Percentiles rank a stretch among this genome's conserved stretches.
Conservation (phyloP, 2,329 filamentous ascomycete species). For the Neofusicoccum cordaticola region DNA sequence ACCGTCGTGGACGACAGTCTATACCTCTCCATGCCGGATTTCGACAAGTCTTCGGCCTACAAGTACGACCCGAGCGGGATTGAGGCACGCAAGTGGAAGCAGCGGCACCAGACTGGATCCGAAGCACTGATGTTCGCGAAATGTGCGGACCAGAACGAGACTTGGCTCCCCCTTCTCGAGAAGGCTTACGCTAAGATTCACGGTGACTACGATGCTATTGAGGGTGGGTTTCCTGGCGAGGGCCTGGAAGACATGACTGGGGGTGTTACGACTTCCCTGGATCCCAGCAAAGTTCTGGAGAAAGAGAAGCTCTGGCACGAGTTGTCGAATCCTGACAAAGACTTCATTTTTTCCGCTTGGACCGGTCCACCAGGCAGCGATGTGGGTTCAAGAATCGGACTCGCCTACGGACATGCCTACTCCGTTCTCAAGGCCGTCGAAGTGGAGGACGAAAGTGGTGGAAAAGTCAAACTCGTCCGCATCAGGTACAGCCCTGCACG, state of each 20-base stretch:
- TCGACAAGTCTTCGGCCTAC: constrained; percentile 56
- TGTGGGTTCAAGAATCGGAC: constrained; percentile 40
- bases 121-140: constrained; percentile 76
- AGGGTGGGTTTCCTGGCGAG: constrained; percentile 69
- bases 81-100: constrained; percentile 50
- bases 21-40: constrained; percentile 71
- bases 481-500: not conserved
- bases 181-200: constrained; percentile 85
- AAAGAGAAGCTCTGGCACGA: constrained; percentile 84
- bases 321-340: constrained; percentile 73
- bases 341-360: constrained; percentile 63
- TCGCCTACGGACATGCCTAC: constrained; percentile 53
- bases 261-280: constrained; percentile 67
- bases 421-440: constrained; percentile 60
- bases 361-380: not conserved
- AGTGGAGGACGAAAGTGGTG: constrained; percentile 59
- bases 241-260: constrained; percentile 61
- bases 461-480: constrained; percentile 51
- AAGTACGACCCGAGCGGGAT: constrained; percentile 63
- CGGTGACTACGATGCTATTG: constrained; percentile 72
- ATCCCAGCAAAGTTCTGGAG: constrained; percentile 70
- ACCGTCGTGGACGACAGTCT: constrained; percentile 90
- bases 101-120: constrained; percentile 70
- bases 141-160: constrained; percentile 73
- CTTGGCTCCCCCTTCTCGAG: constrained; percentile 76